Percentiles rank a stretch among this genome's conserved stretches.
Evolutionary conservation across 148 eudicot species (phyloP).

Genomic region (Heliosperma pusillum): DNA sequence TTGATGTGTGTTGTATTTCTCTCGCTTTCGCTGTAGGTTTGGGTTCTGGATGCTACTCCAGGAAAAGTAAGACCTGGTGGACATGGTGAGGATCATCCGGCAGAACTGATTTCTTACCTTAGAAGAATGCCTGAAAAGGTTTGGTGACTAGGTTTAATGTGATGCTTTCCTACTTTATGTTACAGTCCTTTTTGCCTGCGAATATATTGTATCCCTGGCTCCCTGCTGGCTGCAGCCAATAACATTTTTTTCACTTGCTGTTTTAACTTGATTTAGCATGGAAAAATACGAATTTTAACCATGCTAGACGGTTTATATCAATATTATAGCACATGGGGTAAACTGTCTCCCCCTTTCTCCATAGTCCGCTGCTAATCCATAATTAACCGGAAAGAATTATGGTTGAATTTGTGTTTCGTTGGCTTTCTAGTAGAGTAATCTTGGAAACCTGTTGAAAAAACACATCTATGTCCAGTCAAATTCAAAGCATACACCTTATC

Average conservation of each 20-base stretch:
- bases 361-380: not conserved
- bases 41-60: slow-evolving; percentile 94
- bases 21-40: slow-evolving; percentile 46
- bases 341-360: not conserved
- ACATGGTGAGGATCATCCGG: slow-evolving; percentile 86
- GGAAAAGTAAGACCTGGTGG: slow-evolving; percentile 87
- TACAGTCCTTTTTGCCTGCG: slow-evolving; percentile 3
- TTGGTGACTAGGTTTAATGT: slow-evolving; percentile 13
- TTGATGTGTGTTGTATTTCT: slow-evolving; percentile 15
- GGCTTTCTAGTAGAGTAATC: not conserved
- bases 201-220: not conserved
- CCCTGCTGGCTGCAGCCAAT: not conserved
- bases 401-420: not conserved
- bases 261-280: not conserved
- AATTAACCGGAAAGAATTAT: not conserved
- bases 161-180: slow-evolving; percentile 6
- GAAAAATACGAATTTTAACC: not conserved
- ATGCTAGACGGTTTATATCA: not conserved
- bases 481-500: slow-evolving; percentile 2
- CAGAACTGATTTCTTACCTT: slow-evolving; percentile 67
- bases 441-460: no score
- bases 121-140: slow-evolving; percentile 72
- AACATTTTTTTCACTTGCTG: not conserved
- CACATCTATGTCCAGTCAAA: not conserved
- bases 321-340: not conserved